These are phyloP conservation scores for Amaranthus cruentus DNA, from an alignment of 148 eudicot species.

Conservation along the genomic window DNA sequence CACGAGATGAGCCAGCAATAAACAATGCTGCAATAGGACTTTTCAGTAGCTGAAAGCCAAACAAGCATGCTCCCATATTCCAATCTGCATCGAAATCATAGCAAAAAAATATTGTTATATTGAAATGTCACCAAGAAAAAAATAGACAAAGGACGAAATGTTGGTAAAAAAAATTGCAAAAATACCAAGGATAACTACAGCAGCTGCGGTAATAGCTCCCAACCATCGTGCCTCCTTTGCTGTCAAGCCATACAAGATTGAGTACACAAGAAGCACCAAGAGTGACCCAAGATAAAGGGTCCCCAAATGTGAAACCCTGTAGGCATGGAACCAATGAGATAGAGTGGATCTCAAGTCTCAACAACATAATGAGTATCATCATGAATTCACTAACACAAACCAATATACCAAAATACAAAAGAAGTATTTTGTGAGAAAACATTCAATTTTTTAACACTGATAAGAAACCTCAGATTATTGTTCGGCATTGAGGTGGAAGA, in stretches of 20 bases:
- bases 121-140: constrained; percentile 9
- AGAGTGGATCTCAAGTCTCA: not conserved
- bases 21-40: constrained; percentile 79
- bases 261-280: constrained; percentile 75
- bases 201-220: constrained; percentile 93
- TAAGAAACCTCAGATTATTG: not conserved
- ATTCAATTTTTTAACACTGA: not conserved
- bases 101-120: not conserved
- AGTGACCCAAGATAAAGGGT: constrained; percentile 80
- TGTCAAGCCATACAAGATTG: constrained; percentile 84
- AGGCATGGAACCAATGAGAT: constrained; percentile 22
- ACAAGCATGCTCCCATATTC: constrained; percentile 98
- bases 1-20: constrained; percentile 92
- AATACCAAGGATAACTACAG: constrained; percentile 88
- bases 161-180: constrained; percentile 6
- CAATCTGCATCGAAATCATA: constrained; percentile 53
- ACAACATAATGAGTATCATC: constrained; percentile 4
- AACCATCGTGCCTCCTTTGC: constrained; percentile 91
- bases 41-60: constrained; percentile 83
- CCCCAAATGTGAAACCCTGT: constrained; percentile 90
- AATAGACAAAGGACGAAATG: not conserved
- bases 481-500: not conserved
- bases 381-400: not conserved
- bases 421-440: not conserved
- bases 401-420: not conserved